A percentile compares a stretch with the other conserved stretches of the same genome.
Conservation (phyloP, 768 basidiomycete species). For the Porphyrellus cyaneotinctus region DNA sequence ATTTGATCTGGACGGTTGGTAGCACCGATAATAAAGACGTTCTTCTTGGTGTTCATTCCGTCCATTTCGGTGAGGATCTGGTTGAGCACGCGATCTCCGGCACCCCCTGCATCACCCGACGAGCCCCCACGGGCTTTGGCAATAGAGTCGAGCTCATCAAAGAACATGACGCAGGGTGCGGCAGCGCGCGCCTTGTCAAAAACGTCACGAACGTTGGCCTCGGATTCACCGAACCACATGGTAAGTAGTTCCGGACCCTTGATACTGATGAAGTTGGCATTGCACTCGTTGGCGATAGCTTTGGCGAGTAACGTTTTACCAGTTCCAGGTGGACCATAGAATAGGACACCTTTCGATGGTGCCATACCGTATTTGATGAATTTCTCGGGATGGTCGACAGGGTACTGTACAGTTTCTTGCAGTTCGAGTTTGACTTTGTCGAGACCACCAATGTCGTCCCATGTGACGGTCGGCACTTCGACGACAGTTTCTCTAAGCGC, state of each 20-base stretch:
- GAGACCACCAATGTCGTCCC: constrained; percentile 99
- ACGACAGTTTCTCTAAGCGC: constrained; percentile 99
- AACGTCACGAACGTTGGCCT: constrained; percentile 98
- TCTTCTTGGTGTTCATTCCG: constrained; percentile 98
- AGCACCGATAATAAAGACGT: constrained; percentile 97
- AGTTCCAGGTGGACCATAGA: constrained; percentile 99
- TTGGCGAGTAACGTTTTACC: constrained; percentile 99
- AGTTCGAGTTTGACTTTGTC: constrained; percentile 99
- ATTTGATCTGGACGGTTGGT: constrained; percentile 97
- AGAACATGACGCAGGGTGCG: constrained; percentile 99
- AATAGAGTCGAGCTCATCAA: constrained; percentile 98
- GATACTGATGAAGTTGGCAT: constrained; percentile 99
- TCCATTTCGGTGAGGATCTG: constrained; percentile 98
- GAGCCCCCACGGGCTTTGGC: constrained; percentile 91
- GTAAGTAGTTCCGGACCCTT: constrained; percentile 98
- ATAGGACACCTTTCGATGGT: constrained; percentile 97
- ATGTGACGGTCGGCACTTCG: constrained; percentile 96
- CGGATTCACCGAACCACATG: constrained; percentile 99
- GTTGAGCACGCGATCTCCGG: constrained; percentile 96
- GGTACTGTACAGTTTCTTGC: constrained; percentile 99
- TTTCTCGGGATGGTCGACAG: constrained; percentile 99
- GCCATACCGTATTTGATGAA: constrained; percentile 99
- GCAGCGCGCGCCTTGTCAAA: constrained; percentile 99
- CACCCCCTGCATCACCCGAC: constrained; percentile 89
- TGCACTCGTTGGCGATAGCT: constrained; percentile 99